Evolutionary conservation across 805 yeast genomes (phyloP).

Genomic region (Schizosaccharomyces osmophilus): DNA sequence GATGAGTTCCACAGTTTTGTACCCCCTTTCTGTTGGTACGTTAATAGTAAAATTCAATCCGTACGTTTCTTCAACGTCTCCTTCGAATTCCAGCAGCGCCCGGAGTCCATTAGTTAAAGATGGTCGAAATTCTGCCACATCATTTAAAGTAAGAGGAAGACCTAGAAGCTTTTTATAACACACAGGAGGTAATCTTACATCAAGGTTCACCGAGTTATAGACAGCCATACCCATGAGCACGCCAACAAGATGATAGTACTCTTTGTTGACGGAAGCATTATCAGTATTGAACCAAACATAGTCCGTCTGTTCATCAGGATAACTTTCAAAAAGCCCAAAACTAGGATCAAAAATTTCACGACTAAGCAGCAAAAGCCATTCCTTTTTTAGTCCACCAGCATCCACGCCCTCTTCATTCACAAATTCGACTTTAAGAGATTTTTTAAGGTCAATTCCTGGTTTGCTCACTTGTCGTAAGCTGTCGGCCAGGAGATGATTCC

Average conservation of each 20-base stretch:
- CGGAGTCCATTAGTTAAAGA: constrained; percentile 29
- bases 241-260: constrained; percentile 40
- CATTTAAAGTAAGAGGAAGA: constrained; percentile 31
- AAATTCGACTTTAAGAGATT: constrained; percentile 56
- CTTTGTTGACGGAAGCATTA: constrained; percentile 5
- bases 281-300: constrained; percentile 41
- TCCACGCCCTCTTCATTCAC: constrained; percentile 79
- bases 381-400: constrained; percentile 84
- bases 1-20: constrained; percentile 21
- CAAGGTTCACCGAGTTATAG: constrained; percentile 69
- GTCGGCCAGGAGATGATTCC: constrained; percentile 45
- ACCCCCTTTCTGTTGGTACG: constrained; percentile 7
- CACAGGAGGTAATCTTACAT: constrained; percentile 50
- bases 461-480: constrained; percentile 29
- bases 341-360: constrained; percentile 43
- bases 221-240: constrained; percentile 74
- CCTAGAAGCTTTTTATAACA: constrained; percentile 50
- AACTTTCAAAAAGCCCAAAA: constrained; percentile 39
- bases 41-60: constrained; percentile 35
- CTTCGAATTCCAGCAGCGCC: constrained; percentile 21
- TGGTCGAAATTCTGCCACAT: constrained; percentile 48
- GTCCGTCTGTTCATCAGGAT: constrained; percentile 32
- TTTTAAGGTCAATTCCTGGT: constrained; percentile 36
- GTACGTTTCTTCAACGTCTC: constrained; percentile 22
- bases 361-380: constrained; percentile 67